Evolutionary conservation across 192 early-diverging fungal genomes (phyloP).

Genomic region (Coemansia umbellata): DNA sequence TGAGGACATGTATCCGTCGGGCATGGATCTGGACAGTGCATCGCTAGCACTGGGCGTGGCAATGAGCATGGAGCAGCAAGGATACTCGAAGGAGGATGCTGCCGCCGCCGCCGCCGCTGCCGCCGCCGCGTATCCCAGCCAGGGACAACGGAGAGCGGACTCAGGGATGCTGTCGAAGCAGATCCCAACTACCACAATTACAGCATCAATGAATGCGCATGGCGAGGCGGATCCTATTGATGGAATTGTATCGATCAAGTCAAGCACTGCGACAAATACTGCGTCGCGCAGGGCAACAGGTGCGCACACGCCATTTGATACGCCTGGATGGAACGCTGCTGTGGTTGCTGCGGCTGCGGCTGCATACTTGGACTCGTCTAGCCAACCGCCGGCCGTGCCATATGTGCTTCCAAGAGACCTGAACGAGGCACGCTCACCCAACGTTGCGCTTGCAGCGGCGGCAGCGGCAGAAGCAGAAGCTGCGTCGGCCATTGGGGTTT

Average conservation of each 20-base stretch:
- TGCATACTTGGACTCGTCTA: conserved; percentile 28
- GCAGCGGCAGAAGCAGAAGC: not conserved
- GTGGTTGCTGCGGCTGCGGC: conserved; percentile 31
- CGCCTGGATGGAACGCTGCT: conserved; percentile 28
- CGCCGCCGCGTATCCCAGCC: conserved; percentile 29
- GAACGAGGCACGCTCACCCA: conserved; percentile 34
- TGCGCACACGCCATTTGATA: conserved; percentile 32
- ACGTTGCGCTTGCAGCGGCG: conserved; percentile 16
- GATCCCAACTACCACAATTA: conserved; percentile 32
- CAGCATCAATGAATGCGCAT: conserved; percentile 47
- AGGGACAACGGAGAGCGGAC: not conserved
- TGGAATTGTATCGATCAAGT: conserved; percentile 49
- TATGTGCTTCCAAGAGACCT: conserved; percentile 44
- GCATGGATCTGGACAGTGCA: conserved; percentile 41
- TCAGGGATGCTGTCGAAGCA: conserved; percentile 10
- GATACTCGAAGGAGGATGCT: conserved; percentile 48
- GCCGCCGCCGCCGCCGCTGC: conserved; percentile 31
- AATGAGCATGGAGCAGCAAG: conserved; percentile 52
- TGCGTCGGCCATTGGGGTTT: not conserved
- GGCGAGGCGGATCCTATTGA: conserved; percentile 51
- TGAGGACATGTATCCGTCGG: conserved; percentile 12
- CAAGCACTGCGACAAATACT: conserved; percentile 4
- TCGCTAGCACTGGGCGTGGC: conserved; percentile 50
- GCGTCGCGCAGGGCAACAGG: conserved; percentile 35
- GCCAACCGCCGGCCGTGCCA: conserved; percentile 5